Percentiles rank a stretch among this genome's conserved stretches.
Conservation (phyloP, 2,329 filamentous ascomycete genomes). For the Monosporascus sp. region DNA sequence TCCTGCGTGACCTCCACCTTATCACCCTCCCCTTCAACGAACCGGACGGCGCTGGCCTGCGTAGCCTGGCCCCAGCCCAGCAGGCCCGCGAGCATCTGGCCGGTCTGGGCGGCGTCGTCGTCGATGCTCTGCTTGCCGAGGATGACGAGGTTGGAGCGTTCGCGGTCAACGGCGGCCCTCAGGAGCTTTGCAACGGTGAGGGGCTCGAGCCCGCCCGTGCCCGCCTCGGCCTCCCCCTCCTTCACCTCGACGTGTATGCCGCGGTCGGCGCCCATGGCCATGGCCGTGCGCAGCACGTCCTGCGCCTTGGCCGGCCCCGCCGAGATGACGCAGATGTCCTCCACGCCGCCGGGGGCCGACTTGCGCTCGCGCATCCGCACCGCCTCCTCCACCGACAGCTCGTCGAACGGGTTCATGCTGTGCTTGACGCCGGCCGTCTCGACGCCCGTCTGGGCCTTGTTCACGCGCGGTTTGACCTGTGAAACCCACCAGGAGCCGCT, state of each 20-base stretch:
- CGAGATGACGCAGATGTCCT: constrained; percentile 85
- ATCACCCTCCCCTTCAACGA: constrained; percentile 56
- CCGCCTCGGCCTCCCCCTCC: constrained; percentile 50
- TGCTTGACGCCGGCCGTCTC: constrained; percentile 93
- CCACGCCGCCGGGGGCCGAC: constrained; percentile 64
- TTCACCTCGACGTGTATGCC: constrained; percentile 79
- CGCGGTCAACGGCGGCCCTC: constrained; percentile 68
- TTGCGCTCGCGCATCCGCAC: constrained; percentile 90
- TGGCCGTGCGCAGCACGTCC: constrained; percentile 88
- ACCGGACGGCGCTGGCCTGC: constrained; percentile 78
- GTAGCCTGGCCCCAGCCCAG: constrained; percentile 93
- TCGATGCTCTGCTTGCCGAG: constrained; percentile 98
- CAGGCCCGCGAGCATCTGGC: constrained; percentile 93
- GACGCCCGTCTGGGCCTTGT: constrained; percentile 74
- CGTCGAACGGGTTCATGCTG: constrained; percentile 98
- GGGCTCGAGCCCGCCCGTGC: constrained; percentile 61
- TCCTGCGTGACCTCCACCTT: constrained; percentile 76
- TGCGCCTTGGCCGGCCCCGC: constrained; percentile 82
- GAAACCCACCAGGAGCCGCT: not conserved
- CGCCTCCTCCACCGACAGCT: constrained; percentile 94
- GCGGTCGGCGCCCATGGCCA: constrained; percentile 98
- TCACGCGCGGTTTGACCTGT: constrained; percentile 65
- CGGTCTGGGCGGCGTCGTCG: constrained; percentile 91
- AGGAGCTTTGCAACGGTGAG: constrained; percentile 90
- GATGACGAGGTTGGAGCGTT: constrained; percentile 87